Evolutionary conservation across 495 filamentous ascomycete species (phyloP), one percentile per base, ranked within the genome.

Genomic region (Trichoderma virens): DNA sequence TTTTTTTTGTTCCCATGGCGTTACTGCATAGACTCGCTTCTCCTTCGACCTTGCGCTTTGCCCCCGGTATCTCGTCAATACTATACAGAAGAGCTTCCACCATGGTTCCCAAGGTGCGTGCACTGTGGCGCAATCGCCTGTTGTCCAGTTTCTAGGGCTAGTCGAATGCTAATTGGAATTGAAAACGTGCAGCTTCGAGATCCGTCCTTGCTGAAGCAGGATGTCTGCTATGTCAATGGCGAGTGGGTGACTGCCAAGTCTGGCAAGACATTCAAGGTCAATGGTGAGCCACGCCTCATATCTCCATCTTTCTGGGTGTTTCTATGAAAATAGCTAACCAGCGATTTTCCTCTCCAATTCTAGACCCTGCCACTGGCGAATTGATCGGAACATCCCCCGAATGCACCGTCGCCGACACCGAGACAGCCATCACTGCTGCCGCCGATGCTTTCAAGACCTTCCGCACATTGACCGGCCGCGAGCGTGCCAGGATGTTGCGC

Each of bases 341-440:
- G 20, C 65, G 18, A 30, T 56, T 30, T 59, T 34, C 20, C 23
- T 56, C 28, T 27, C 11, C 28, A 31, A 30, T 45, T 9, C 31
- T 34, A 90, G 92, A 96, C 72, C 93, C 93, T 1, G 86, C 90
- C 11, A 90, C 89, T 27, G 89, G 87, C 62, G 83, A 90, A 65
- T 69, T 88, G 27, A 92, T 97, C 69, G 90, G 90, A 65, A 90
- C 84, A 20, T 88, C 87, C 73, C 92, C 93, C 59, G 93, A 97
- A 67, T 91, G 93, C 76, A 79, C 83, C 66, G 78, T 80, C 60
- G 74, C 81, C 61, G 93, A 97, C 73, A 90, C 88, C 35, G 83
- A 90, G 70, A 82, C 77, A 61, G 92, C 93, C 68, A 93, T 96
- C 72, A 74, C 85, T 28, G 88, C 88, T 41, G 92, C 92, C 56